Percentiles rank a stretch among this genome's conserved stretches.
Conservation (phyloP, 768 basidiomycete genomes). For the Gloeopeniophorella convolvens region DNA sequence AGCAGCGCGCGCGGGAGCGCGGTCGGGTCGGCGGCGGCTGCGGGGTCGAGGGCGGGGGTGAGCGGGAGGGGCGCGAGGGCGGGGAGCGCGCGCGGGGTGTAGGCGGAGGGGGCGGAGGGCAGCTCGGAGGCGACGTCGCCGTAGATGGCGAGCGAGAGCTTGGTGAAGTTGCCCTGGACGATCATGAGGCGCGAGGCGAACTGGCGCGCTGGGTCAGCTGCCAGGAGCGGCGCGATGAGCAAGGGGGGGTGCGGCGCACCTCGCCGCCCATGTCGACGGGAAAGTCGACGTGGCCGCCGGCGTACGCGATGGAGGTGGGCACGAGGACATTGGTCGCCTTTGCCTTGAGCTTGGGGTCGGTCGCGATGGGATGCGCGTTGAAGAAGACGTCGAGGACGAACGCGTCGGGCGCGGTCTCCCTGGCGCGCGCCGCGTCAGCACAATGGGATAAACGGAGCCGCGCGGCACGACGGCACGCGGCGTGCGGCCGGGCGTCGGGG, state of each 20-base stretch:
- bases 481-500: too few relatives aligned
- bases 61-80: conserved; percentile 34
- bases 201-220: conserved; percentile 29
- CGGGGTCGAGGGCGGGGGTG: conserved; percentile 51
- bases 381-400: conserved; percentile 74
- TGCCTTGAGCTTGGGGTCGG: conserved; percentile 48
- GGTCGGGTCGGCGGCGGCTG: conserved; percentile 53
- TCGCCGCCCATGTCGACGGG: conserved; percentile 63
- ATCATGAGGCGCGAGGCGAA: conserved; percentile 75
- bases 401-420: conserved; percentile 63
- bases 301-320: conserved; percentile 64
- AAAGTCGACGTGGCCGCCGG: conserved; percentile 63
- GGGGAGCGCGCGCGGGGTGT: conserved; percentile 38
- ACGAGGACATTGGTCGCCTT: conserved; percentile 66
- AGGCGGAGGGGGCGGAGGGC: conserved; percentile 30
- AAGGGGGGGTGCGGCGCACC: conserved; percentile 33
- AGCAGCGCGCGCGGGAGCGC: conserved; percentile 56
- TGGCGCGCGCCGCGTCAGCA: conserved; percentile 23
- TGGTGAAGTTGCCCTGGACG: conserved; percentile 65
- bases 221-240: conserved; percentile 2
- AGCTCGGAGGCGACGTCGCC: conserved; percentile 48
- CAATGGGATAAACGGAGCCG: too few relatives aligned
- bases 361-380: conserved; percentile 53
- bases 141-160: conserved; percentile 56
- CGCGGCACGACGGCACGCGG: too few relatives aligned